Base-by-base conservation (phyloP, 805 yeast species). In the Saccharomycopsis sp. region DNA sequence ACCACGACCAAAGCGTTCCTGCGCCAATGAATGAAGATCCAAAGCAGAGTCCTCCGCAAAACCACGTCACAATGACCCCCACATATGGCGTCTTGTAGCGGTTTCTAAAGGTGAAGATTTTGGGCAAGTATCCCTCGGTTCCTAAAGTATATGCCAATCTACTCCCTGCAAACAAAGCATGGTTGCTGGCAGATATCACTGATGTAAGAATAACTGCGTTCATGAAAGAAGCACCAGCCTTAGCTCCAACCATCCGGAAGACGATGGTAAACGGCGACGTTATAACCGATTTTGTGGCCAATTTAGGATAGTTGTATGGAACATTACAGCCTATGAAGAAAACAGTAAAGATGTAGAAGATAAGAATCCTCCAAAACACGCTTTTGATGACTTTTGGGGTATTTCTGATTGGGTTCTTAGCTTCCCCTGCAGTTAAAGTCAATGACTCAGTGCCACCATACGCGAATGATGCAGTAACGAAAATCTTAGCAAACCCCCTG, bases 381-480 rank as follows among this genome's bases (percentile, higher is more conserved):
- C 83, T 80, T 64, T 76, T 78, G 65, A 82, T 77, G 52, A 85
- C 83, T 41, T 76, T 75, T 52, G 87, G 87, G 51, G 83, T 81
- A 51, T 83, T 72, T 64, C 80, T 79, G 63, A 79, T 67, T 52
- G 87, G 87, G 66, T 79, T 80, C 21, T 73, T 68, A 51, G 82
- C 74, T 71, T 83, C 87, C 65, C 87, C 87, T 5, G 74, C 75
- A 50, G 78, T 73, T 54, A 75, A 64, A 7, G 82, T 83, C 53
- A 79, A 77, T 14, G 71, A 66, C 66, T 79, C 82, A 7, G 75
- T 70, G 59, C 82, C 82, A 60, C 81, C 82, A 63, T 72, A 75
- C 12, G 80, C 78, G 64, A 76, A 80, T 15, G 81, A 75, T 9
- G 84, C 81, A 34, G 79, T 71, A 37, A 79, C 80, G 60, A 80